Conservation (phyloP, 495 filamentous ascomycete genomes). For the Aspergillus incahuasiensis region DNA sequence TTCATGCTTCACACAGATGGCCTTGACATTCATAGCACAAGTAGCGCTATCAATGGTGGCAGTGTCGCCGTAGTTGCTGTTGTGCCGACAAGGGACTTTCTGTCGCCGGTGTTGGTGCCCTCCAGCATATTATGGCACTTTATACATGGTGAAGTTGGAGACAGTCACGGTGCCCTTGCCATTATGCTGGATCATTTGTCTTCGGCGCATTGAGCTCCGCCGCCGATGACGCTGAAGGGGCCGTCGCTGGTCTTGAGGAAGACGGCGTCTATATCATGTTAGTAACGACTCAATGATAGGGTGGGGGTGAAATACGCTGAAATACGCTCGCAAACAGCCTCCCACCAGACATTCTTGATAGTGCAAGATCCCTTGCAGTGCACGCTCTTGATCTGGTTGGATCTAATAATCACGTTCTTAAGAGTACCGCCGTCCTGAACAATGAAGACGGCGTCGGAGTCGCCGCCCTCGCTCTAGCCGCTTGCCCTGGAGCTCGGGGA, state of each 20-base stretch:
- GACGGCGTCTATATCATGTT: too few relatives aligned
- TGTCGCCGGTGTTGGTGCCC: too few relatives aligned
- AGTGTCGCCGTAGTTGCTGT: conserved; percentile 23
- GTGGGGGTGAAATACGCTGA: too few relatives aligned
- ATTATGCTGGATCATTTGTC: conserved; percentile 65
- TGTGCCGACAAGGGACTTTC: conserved; percentile 16
- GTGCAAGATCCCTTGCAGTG: conserved; percentile 44
- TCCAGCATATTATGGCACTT: conserved; percentile 48
- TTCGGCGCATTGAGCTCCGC: conserved; percentile 47
- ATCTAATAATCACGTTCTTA: conserved; percentile 17
- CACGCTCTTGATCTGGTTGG: conserved; percentile 31
- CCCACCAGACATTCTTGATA: conserved; percentile 38
- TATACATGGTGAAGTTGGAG: conserved; percentile 48
- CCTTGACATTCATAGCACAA: conserved; percentile 24
- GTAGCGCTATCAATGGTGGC: conserved; percentile 13
- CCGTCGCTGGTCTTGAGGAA: not conserved
- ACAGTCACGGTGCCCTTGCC: conserved; percentile 53
- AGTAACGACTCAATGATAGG: too few relatives aligned
- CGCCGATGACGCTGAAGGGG: not conserved
- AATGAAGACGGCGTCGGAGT: conserved; percentile 43
- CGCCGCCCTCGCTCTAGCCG: conserved; percentile 41
- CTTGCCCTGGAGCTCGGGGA: too few relatives aligned
- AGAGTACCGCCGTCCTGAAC: conserved; percentile 37
- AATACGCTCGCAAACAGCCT: not conserved
- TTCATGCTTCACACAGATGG: conserved; percentile 40